Percentiles rank a stretch among this genome's conserved stretches.
Conservation (phyloP, 805 yeast genomes). For the Wilhelminamyces savonicus region DNA sequence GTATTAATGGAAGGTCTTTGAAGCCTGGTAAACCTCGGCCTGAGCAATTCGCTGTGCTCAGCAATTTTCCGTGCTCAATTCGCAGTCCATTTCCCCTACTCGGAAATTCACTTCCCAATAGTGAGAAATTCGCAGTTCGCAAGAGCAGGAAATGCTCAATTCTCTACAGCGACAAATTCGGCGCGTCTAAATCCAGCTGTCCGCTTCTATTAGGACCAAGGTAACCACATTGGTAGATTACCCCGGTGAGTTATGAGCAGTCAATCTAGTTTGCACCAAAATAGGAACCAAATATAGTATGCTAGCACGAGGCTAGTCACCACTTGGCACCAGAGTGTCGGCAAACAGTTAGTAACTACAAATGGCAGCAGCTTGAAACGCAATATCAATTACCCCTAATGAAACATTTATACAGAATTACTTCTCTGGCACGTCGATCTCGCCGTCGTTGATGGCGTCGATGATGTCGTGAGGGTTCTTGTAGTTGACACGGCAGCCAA, state of each 20-base stretch:
- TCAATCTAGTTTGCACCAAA: constrained; percentile 81
- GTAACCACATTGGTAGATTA: constrained; percentile 16
- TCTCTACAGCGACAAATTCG: no score
- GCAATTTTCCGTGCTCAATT: no score
- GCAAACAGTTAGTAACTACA: constrained; percentile 46
- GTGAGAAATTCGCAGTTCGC: no score
- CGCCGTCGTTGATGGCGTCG: constrained; percentile 98
- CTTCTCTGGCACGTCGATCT: constrained; percentile 87
- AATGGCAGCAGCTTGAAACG: constrained; percentile 5
- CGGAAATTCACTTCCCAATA: no score
- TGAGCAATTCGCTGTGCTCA: no score
- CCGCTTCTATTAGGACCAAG: no score
- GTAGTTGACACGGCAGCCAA: constrained; percentile 99
- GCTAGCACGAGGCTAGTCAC: constrained; percentile 3
- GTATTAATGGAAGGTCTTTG: no score
- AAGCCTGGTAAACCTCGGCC: no score
- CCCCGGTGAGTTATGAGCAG: constrained; percentile 30
- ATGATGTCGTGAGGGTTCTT: constrained; percentile 99
- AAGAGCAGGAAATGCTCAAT: no score
- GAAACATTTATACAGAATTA: constrained; percentile 40
- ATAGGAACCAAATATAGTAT: constrained; percentile 72
- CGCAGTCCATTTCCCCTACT: no score
- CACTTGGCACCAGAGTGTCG: constrained; percentile 88
- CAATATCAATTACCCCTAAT: constrained; percentile 29
- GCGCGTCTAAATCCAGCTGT: no score